Base-by-base conservation (phyloP, 306 rosid species). In the Rosa multiflora region DNA sequence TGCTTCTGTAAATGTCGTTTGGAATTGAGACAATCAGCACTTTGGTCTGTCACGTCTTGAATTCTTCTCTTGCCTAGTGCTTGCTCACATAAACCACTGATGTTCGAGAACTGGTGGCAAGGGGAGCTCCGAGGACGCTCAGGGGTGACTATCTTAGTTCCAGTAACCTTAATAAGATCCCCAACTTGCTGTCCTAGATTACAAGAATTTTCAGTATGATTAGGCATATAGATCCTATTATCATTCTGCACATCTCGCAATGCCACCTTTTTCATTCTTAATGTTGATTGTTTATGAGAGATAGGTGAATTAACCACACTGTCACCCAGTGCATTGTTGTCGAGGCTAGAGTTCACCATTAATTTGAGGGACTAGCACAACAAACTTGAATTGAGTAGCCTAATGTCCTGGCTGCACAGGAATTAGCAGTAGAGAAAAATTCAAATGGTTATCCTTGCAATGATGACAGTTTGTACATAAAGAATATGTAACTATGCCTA, bases 171-270 rank as follows among this genome's bases (percentile, higher is more conserved):
- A 71, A 58, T 48, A 26, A 46, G 70, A 64, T 82, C 53, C 20
- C 12, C 43, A 35, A 23, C 58, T 14, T 39, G 23, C 67, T 58
- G 48, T 43, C 84, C 87, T 64, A 72, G 76, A 70, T 64, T 4
- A 76, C 64, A 68, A 26, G 72, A 46, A 76, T 63, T 67, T 75
- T 74, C 77, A 17, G 82, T 72, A 74, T 63, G 67, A 52, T 74
- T 80, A 21, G 51, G 42, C 37, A 51, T 40, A 39, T 32, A 47
- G 39, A 42, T 74, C 47, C 83, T 81, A 52, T 79, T 76, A 44
- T 86, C 85, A 69, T 86, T 86, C 62, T 83, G 89, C 51, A 81
- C 80, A 76, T 86, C 87, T 43, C 83, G 79, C 75, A 86, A 59
- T 67, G 80, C 80, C 26, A 39, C 23, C 76, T 86, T 86, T 80